phyloP scores from a whole-genome alignment of 2,329 filamentous ascomycete genomes.

The Pyrenophora teres region DNA sequence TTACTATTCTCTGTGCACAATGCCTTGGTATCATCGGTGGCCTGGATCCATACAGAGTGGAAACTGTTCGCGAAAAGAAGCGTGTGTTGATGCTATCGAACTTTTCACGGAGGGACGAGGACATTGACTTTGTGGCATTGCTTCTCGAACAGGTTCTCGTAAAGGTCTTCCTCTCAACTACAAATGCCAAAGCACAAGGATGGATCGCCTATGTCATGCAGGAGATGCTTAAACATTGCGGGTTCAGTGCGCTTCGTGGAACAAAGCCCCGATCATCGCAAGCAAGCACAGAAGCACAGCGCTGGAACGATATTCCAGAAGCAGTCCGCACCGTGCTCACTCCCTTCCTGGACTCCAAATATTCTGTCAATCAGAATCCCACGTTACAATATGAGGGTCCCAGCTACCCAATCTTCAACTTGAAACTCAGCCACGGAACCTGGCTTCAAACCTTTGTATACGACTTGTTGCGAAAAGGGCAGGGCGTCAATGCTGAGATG shows the following conservation, averaged over 20 bases:
- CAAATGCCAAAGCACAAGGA: conserved; percentile 83
- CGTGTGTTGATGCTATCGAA: conserved; percentile 89
- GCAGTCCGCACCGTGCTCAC: conserved; percentile 78
- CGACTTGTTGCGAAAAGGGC: conserved; percentile 79
- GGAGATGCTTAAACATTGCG: conserved; percentile 78
- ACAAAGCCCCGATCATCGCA: conserved; percentile 60
- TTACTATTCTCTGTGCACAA: conserved; percentile 75
- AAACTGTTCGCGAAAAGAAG: conserved; percentile 75
- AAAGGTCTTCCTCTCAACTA: conserved; percentile 87
- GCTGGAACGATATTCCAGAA: conserved; percentile 80
- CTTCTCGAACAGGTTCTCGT: conserved; percentile 86
- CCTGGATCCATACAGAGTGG: conserved; percentile 86
- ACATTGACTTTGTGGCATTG: conserved; percentile 82
- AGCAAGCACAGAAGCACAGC: conserved; percentile 64
- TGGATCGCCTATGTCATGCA: conserved; percentile 96
- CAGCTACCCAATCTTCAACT: conserved; percentile 76
- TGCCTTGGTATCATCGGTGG: conserved; percentile 90
- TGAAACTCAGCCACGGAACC: conserved; percentile 69
- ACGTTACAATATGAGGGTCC: conserved; percentile 34
- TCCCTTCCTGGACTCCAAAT: conserved; percentile 85
- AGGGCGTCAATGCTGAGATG: conserved; percentile 72
- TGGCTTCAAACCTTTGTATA: conserved; percentile 84
- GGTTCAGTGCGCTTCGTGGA: conserved; percentile 64
- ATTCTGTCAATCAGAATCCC: conserved; percentile 62
- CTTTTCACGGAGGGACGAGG: conserved; percentile 77